Evolutionary conservation across 305 asterid genomes (phyloP).

Genomic region (Striga hermonthica): DNA sequence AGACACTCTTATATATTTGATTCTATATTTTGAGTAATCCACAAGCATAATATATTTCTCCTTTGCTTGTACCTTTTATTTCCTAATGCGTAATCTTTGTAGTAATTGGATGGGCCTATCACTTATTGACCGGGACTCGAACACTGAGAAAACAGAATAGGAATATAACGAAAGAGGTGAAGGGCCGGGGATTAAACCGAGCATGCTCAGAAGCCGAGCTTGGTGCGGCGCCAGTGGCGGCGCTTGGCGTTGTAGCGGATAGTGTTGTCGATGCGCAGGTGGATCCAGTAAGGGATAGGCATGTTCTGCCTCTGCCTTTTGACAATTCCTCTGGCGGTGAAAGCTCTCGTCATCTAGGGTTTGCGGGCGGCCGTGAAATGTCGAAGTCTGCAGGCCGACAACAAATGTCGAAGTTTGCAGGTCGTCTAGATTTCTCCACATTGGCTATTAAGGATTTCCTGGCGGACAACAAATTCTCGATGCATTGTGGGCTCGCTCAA

Average conservation of each 20-base stretch:
- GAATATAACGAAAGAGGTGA: too few species aligned
- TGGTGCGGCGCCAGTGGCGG: conserved; percentile 83
- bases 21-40: background rate
- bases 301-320: conserved; percentile 77
- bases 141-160: too few species aligned
- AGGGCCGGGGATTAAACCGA: too few species aligned
- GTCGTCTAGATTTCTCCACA: too few species aligned
- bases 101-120: background rate
- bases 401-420: too few species aligned
- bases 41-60: background rate
- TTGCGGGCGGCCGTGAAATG: conserved; percentile 5
- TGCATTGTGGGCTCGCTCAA: too few species aligned
- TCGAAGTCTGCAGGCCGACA: too few species aligned
- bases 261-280: conserved; percentile 67
- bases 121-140: conserved; percentile 6
- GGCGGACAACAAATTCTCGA: too few species aligned
- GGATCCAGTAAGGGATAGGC: conserved; percentile 75
- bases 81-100: background rate
- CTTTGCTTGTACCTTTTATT: background rate
- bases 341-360: conserved; percentile 11
- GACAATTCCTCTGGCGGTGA: conserved; percentile 22
- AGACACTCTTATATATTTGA: background rate
- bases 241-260: conserved; percentile 78
- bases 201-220: conserved; percentile 58
- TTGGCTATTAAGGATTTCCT: too few species aligned